Evolutionary conservation across 2,329 filamentous ascomycete species (phyloP).

Genomic region (Colletotrichum siamense): DNA sequence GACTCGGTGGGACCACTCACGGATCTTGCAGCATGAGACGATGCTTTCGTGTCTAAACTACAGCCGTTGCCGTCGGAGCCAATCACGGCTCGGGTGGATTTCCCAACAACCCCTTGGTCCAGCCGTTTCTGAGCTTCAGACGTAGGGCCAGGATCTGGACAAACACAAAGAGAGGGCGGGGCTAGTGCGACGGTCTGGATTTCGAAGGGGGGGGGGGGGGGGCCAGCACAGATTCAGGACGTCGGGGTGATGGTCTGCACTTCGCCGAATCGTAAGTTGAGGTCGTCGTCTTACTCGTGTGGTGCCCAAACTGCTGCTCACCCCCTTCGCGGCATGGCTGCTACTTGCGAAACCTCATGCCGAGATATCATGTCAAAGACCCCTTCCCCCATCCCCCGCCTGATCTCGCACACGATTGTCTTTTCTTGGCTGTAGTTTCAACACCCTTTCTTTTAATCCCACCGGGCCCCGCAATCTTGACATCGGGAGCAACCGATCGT

Average conservation of each 20-base stretch:
- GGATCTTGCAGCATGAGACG: conserved; percentile 1
- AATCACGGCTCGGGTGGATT: neutral
- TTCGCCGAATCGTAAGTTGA: neutral
- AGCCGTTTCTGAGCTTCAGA: neutral
- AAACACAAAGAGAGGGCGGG: neutral
- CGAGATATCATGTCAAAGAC: neutral
- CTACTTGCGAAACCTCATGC: neutral
- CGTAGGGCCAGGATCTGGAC: neutral
- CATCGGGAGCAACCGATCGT: neutral
- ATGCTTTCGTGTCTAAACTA: neutral
- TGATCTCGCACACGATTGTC: neutral
- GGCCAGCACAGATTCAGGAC: neutral
- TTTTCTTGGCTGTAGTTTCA: neutral
- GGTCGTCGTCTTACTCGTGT: neutral
- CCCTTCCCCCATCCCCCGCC: neutral
- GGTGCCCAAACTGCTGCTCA: neutral
- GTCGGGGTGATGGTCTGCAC: neutral
- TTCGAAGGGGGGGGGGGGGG: neutral
- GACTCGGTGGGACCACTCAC: conserved; percentile 4
- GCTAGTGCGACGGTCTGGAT: neutral
- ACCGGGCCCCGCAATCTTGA: neutral
- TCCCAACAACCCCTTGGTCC: neutral
- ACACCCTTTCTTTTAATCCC: neutral
- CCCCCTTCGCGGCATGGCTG: neutral
- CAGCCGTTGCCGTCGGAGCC: neutral